Percentiles rank a stretch among this genome's conserved stretches.
These are phyloP conservation scores for Mytilinidion resinicola DNA, from an alignment of 495 filamentous ascomycete species.

Conservation along the genomic window DNA sequence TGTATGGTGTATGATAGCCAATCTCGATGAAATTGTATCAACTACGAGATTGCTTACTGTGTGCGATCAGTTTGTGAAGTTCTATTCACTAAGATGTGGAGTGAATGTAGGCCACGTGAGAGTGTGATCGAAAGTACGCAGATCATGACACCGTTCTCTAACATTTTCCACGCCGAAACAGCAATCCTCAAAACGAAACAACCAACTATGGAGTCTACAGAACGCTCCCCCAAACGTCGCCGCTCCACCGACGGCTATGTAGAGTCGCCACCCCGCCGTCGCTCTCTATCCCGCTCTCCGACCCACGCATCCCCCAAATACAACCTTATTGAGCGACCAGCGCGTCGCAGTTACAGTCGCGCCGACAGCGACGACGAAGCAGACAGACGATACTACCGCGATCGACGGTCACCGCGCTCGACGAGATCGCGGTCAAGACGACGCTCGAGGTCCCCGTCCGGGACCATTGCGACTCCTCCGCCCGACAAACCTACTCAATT, in stretches of 20 bases:
- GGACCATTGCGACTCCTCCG: neutral
- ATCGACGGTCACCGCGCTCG: slow-evolving; percentile 7
- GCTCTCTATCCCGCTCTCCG: slow-evolving; percentile 14
- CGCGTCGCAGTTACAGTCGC: slow-evolving; percentile 17
- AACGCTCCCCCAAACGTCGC: neutral
- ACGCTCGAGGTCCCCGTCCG: neutral
- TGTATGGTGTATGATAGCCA: too few relatives aligned
- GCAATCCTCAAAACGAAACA: neutral
- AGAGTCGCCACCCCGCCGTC: slow-evolving; percentile 11
- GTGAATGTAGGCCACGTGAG: too few relatives aligned
- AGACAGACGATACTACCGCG: slow-evolving; percentile 17
- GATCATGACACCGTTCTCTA: too few relatives aligned
- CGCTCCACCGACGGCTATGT: slow-evolving; percentile 9
- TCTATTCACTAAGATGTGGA: too few relatives aligned
- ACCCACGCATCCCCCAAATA: slow-evolving; percentile 18
- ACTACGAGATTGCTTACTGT: too few relatives aligned
- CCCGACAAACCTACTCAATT: slow-evolving; percentile 42
- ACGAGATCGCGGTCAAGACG: slow-evolving; percentile 2
- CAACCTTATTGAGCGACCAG: slow-evolving; percentile 20
- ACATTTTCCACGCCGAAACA: neutral
- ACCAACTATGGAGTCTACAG: neutral
- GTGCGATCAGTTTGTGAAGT: too few relatives aligned
- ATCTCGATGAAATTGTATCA: too few relatives aligned
- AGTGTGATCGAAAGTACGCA: too few relatives aligned
- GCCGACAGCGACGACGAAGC: slow-evolving; percentile 16